Evolutionary conservation across 768 basidiomycete species (phyloP).

Genomic region (Auricularia auricula-judae): DNA sequence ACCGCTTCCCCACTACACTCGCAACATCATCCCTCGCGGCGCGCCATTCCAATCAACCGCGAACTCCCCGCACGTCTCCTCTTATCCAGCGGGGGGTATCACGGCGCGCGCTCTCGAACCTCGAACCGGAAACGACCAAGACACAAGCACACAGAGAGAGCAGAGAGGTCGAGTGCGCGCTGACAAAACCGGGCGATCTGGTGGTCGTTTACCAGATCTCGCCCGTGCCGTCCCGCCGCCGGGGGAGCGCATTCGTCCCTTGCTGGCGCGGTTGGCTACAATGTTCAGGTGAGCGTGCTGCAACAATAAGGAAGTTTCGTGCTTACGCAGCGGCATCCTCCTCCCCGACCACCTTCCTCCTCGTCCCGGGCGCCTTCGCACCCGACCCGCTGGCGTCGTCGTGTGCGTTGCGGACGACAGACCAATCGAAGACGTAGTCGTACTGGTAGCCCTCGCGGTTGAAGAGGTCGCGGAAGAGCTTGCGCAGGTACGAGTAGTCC

Average conservation of each 20-base stretch:
- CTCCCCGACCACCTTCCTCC: constrained; percentile 70
- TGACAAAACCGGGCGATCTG: not conserved
- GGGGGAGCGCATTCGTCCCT: constrained; percentile 38
- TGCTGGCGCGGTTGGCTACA: constrained; percentile 81
- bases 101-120: not conserved
- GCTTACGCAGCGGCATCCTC: constrained; percentile 76
- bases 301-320: constrained; percentile 8
- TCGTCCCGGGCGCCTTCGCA: constrained; percentile 50
- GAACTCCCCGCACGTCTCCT: not conserved
- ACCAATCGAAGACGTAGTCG: constrained; percentile 99
- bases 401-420: constrained; percentile 65
- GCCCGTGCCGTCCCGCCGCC: constrained; percentile 37
- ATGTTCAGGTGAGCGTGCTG: constrained; percentile 31
- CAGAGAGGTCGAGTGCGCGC: not conserved
- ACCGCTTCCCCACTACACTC: not conserved
- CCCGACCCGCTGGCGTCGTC: constrained; percentile 43
- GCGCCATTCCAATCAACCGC: not conserved
- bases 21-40: not conserved
- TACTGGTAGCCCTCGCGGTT: constrained; percentile 98
- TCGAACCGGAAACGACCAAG: not conserved
- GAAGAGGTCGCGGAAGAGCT: constrained; percentile 96
- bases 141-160: not conserved
- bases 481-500: constrained; percentile 98
- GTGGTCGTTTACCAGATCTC: constrained; percentile 33
- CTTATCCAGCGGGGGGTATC: not conserved